A percentile compares a stretch with the other conserved stretches of the same genome.
phyloP scores from a whole-genome alignment of 352 stramenopile genomes.

The Globisporangium abappressorium region DNA sequence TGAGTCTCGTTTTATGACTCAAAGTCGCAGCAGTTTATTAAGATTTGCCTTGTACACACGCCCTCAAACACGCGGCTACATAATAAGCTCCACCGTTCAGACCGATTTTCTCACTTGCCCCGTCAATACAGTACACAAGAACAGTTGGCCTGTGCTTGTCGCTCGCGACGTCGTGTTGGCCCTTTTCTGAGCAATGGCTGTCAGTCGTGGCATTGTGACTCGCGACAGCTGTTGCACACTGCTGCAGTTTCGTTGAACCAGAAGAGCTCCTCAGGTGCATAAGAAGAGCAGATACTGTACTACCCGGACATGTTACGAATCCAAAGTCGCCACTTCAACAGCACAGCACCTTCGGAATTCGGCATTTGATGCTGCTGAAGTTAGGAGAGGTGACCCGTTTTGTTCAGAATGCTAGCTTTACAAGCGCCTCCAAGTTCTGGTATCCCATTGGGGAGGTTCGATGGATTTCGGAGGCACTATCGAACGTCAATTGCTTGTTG shows the following conservation, averaged over 20 bases:
- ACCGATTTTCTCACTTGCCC: no score
- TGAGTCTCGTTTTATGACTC: neutral
- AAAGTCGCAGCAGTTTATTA: neutral
- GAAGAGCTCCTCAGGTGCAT: neutral
- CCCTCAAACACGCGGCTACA: no score
- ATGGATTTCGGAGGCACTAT: no score
- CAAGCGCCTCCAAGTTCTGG: no score
- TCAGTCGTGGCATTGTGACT: neutral
- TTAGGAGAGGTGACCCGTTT: neutral
- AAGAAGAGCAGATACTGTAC: neutral
- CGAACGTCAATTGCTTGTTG: no score
- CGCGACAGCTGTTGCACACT: neutral
- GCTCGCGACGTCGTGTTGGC: neutral
- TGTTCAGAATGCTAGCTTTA: neutral
- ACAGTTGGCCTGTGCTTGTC: neutral
- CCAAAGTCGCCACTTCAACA: neutral
- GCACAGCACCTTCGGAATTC: neutral
- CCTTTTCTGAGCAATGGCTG: neutral
- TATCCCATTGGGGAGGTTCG: no score
- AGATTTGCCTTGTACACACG: neutral
- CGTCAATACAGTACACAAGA: neutral
- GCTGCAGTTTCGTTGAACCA: neutral
- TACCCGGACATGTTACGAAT: neutral
- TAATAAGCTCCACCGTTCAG: no score
- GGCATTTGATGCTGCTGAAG: neutral